Conservation (phyloP, 2,329 filamentous ascomycete species). For the Hawksworthiomyces lignivorus region DNA sequence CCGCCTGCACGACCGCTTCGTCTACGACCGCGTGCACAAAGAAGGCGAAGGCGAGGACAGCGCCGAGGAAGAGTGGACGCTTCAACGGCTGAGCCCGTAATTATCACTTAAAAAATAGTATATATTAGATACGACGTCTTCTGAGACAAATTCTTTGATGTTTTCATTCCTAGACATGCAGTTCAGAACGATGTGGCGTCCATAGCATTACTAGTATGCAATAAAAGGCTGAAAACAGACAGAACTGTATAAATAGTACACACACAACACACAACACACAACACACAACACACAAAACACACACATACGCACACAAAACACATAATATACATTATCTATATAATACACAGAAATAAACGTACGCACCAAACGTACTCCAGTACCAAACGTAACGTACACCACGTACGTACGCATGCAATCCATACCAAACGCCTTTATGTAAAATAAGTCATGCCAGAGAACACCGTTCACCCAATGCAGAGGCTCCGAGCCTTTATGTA, state of each 20-base stretch:
- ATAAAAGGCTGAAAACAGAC: too few species aligned
- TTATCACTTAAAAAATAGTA: too few species aligned
- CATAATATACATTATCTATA: conserved; percentile 15
- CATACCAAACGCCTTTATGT: conserved; percentile 6
- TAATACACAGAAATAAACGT: conserved; percentile 12
- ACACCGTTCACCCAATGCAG: conserved; percentile 14
- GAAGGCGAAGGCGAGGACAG: conserved; percentile 27
- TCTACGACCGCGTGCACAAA: conserved; percentile 58
- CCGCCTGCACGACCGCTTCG: conserved; percentile 87
- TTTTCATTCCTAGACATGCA: too few species aligned
- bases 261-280: neutral
- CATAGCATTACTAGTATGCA: too few species aligned
- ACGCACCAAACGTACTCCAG: conserved; percentile 11
- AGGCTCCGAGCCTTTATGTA: conserved; percentile 8
- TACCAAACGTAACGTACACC: conserved; percentile 9
- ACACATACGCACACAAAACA: neutral
- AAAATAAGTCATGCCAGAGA: conserved; percentile 1
- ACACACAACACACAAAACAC: neutral
- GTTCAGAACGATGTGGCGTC: too few species aligned
- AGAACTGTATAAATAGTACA: neutral
- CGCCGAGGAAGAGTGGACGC: conserved; percentile 42
- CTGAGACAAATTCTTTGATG: too few species aligned
- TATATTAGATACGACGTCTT: too few species aligned
- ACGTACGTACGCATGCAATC: conserved; percentile 7
- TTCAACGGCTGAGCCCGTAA: conserved; percentile 68